phyloP scores from a whole-genome alignment of 2,329 filamentous ascomycete genomes.

The Phyllosticta citrichinensis region DNA sequence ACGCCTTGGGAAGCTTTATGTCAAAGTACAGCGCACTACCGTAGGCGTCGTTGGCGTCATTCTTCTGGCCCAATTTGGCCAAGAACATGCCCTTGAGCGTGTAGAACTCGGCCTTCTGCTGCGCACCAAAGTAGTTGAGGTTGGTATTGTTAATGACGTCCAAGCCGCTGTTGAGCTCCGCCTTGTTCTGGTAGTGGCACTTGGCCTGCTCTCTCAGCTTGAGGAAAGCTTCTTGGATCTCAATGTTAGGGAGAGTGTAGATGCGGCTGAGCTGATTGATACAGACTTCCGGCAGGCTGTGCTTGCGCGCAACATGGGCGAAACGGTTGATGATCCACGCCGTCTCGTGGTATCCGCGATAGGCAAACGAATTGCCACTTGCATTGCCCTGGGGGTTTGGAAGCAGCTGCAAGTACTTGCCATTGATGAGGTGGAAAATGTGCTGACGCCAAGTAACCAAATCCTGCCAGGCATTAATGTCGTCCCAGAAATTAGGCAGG shows the following conservation, averaged over 20 bases:
- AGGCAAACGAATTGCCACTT: conserved; percentile 87
- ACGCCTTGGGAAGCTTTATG: conserved; percentile 88
- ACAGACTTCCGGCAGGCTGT: conserved; percentile 92
- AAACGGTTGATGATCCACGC: conserved; percentile 99
- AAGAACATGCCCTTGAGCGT: conserved; percentile 99
- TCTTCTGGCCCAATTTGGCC: conserved; percentile 81
- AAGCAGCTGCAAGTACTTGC: conserved; percentile 77
- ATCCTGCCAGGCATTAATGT: conserved; percentile 99
- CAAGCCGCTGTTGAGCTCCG: conserved; percentile 81
- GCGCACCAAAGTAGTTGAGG: conserved; percentile 90
- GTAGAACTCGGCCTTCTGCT: conserved; percentile 98
- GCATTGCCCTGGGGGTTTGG: conserved; percentile 71
- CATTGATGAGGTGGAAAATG: conserved; percentile 95
- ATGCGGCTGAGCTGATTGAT: conserved; percentile 95
- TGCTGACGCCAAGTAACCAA: conserved; percentile 99
- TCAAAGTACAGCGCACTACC: conserved; percentile 94
- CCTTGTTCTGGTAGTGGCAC: conserved; percentile 93
- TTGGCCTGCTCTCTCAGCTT: conserved; percentile 98
- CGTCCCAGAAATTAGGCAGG: conserved; percentile 95
- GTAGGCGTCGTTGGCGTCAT: conserved; percentile 87
- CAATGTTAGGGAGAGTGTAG: conserved; percentile 97
- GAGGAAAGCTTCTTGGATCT: conserved; percentile 97
- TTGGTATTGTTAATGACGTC: conserved; percentile 99
- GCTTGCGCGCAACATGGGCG: conserved; percentile 93
- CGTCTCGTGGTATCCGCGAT: conserved; percentile 95